A percentile compares a stretch with the other conserved stretches of the same genome.
phyloP scores from a whole-genome alignment of 495 filamentous ascomycete genomes.

The Penicillium turbatum region DNA sequence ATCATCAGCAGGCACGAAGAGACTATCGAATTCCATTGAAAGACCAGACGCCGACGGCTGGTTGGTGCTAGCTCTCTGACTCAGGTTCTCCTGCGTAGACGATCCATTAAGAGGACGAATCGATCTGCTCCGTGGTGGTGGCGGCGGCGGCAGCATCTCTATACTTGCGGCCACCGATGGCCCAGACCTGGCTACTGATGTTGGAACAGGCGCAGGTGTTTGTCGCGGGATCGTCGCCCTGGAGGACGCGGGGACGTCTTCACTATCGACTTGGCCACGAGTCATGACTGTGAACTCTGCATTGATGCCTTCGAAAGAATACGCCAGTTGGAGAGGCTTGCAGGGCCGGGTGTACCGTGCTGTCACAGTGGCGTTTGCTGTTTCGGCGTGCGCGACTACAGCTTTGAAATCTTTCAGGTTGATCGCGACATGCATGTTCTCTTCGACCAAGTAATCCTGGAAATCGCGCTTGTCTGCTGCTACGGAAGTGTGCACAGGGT shows the following conservation, averaged over 20 bases:
- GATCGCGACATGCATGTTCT: conserved; percentile 81
- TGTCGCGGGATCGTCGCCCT: conserved; percentile 30
- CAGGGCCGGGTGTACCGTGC: conserved; percentile 78
- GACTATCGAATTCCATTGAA: conserved; percentile 63
- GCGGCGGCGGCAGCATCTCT: conserved; percentile 31
- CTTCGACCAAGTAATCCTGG: conserved; percentile 71
- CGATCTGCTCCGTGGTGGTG: conserved; percentile 26
- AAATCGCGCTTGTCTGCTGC: conserved; percentile 84
- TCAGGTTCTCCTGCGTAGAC: conserved; percentile 27
- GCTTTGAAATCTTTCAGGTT: conserved; percentile 94
- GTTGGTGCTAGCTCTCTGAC: conserved; percentile 30
- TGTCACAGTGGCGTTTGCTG: conserved; percentile 62
- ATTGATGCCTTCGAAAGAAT: conserved; percentile 66
- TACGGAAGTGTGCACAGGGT: conserved; percentile 89
- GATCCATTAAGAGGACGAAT: conserved; percentile 38
- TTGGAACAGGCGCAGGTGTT: conserved; percentile 19
- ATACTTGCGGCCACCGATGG: conserved; percentile 12
- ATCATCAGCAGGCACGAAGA: conserved; percentile 76
- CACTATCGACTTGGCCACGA: conserved; percentile 64
- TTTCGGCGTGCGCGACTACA: conserved; percentile 78
- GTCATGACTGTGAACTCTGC: conserved; percentile 96
- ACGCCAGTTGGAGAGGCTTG: conserved; percentile 78
- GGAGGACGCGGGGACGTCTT: conserved; percentile 33
- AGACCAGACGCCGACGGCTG: conserved; percentile 48
- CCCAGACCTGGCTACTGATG: conserved; percentile 20